Evolutionary conservation across 257 asterid species (phyloP), one percentile per base, ranked within the genome.

Genomic region (Thymus quinquecostatus): DNA sequence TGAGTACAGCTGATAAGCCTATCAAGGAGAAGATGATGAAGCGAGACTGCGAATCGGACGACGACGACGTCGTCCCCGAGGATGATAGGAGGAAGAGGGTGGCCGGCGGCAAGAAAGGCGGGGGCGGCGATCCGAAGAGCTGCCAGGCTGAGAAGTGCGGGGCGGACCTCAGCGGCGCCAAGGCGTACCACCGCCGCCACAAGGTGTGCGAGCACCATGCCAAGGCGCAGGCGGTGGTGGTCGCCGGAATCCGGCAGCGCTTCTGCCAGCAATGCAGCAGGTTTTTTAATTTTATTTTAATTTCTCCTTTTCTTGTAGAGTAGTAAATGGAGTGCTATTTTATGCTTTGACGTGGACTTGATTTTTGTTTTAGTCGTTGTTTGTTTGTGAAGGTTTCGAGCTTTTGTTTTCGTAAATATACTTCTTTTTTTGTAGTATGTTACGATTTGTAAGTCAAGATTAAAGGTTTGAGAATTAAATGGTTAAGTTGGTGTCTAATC

Each of bases 181-280:
- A 85, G 81, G 82, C 83, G 8, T 88, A 88, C 58, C 91, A 88
- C 74, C 82, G 84, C 76, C 79, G 92, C 82, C 96, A 88, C 51
- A 88, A 80, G 79, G 92, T 88, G 69, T 88, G 91, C 61, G 92
- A 85, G 80, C 77, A 48, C 70, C 92, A 86, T 45, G 85, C 91
- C 50, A 89, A 87, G 84, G 82, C 93, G 56, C 86, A 82, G 72
- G 79, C 66, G 36, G 97, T 78, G 51, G 12, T 82, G 29, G 86
- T 90, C n/a, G 93, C 83, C 75, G 97, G 97, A 79, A 74, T 79
- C 81, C 86, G 85, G 38, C 96, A 90, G 80, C 80, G 95, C 56
- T 90, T 90, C 63, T 90, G 95, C 77, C 97, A 90, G 80, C 97
- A 88, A 85, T 90, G 96, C 81, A 90, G 97, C 93, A 87, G 96